These are phyloP conservation scores for Psilocybe subaeruginosa DNA, from an alignment of 768 basidiomycete species.

Conservation along the genomic window DNA sequence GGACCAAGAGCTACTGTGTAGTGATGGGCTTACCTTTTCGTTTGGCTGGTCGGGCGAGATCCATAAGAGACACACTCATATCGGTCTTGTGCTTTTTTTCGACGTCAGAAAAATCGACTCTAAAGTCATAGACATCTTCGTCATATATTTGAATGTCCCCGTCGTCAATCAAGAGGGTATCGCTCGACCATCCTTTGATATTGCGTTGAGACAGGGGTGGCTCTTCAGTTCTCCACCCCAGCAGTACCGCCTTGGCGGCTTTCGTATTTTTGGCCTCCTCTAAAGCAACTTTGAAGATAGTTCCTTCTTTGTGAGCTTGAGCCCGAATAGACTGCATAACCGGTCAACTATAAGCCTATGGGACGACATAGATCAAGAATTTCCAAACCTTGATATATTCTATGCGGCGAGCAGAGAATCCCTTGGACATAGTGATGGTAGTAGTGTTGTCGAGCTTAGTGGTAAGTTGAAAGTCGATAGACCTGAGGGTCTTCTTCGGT, in stretches of 20 bases:
- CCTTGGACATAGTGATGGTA: conserved; percentile 4
- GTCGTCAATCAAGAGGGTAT: conserved; percentile 28
- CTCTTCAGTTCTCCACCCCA: conserved; percentile 9
- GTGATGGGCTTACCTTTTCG: conserved; percentile 24
- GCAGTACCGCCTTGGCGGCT: conserved; percentile 9
- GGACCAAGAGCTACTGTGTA: too few species aligned
- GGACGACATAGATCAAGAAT: background rate
- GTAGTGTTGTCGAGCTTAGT: background rate
- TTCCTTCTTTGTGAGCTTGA: conserved; percentile 24
- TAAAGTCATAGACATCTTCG: conserved; percentile 23
- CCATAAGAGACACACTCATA: conserved; percentile 28
- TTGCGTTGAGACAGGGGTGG: conserved; percentile 24
- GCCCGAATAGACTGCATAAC: conserved; percentile 19
- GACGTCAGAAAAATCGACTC: conserved; percentile 14
- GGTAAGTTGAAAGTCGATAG: background rate
- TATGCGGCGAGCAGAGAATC: conserved; percentile 11
- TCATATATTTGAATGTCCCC: conserved; percentile 14
- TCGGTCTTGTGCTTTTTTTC: conserved; percentile 7
- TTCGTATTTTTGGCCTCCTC: conserved; percentile 5
- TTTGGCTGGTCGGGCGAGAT: conserved; percentile 36
- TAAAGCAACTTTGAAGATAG: conserved; percentile 13
- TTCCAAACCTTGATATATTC: conserved; percentile 9
- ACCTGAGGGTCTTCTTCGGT: too few species aligned
- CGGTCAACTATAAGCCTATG: too few species aligned
- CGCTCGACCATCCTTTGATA: conserved; percentile 24